A percentile compares a stretch with the other conserved stretches of the same genome.
Evolutionary conservation across 495 filamentous ascomycete species (phyloP).

Genomic region (Wilcoxina mikolae): DNA sequence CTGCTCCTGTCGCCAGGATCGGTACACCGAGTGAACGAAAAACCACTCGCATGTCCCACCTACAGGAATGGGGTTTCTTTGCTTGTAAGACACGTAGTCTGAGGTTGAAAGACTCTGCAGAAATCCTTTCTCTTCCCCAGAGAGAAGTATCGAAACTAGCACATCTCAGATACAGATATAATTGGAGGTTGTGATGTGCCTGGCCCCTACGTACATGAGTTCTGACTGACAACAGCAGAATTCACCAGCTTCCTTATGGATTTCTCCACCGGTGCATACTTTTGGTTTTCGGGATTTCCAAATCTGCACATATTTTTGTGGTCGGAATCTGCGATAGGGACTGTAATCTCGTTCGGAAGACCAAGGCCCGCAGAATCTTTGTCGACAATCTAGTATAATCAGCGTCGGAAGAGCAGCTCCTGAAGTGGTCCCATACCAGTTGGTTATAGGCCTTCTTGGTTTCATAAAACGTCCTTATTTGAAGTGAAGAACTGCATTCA

Average conservation of each 20-base stretch:
- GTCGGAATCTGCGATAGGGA: neutral
- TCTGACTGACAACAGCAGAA: neutral
- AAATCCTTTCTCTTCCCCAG: neutral
- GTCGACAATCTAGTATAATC: constrained; percentile 6
- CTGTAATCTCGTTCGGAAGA: constrained; percentile 5
- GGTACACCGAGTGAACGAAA: neutral
- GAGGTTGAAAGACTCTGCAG: neutral
- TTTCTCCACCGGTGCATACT: neutral
- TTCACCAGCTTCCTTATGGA: neutral
- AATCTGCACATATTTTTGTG: neutral
- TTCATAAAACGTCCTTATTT: neutral
- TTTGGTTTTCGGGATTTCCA: neutral
- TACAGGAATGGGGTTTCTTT: neutral
- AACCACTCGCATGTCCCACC: neutral
- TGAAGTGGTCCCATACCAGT: neutral
- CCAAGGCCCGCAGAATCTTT: constrained; percentile 4
- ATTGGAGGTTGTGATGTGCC: neutral
- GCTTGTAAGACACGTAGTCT: neutral
- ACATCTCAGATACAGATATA: neutral
- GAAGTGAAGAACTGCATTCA: neutral
- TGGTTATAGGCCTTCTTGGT: neutral
- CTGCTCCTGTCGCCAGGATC: neutral
- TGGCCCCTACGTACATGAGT: neutral
- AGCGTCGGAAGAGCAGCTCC: no score
- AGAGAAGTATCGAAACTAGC: neutral